A percentile compares a stretch with the other conserved stretches of the same genome.
These are phyloP conservation scores for Cenchrus americanus DNA, from an alignment of 176 grass and related monocot genomes.

Conservation along the genomic window DNA sequence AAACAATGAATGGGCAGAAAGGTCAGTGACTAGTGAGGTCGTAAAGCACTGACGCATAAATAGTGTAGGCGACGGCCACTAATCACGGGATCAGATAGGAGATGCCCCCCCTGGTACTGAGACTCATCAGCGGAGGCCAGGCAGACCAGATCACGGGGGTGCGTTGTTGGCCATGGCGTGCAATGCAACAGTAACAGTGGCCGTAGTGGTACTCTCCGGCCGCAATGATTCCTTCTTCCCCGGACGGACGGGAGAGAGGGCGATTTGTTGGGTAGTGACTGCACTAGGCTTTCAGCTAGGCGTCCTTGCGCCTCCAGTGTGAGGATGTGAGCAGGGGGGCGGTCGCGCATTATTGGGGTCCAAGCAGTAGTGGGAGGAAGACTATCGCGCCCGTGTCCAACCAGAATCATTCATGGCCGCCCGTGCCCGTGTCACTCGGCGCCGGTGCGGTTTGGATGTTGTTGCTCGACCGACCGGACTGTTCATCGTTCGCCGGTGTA, in stretches of 20 bases:
- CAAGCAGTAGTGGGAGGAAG: not conserved
- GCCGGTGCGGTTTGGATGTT: not conserved
- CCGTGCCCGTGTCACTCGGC: not conserved
- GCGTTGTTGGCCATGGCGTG: not conserved
- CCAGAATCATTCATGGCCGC: not conserved
- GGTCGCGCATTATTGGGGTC: constrained; percentile 3
- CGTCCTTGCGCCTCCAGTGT: not conserved
- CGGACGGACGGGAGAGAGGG: not conserved
- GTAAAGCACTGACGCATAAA: no score
- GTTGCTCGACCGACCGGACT: not conserved
- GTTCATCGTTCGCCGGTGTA: not conserved
- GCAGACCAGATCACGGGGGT: no score
- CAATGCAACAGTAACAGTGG: not conserved
- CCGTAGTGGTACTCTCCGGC: not conserved
- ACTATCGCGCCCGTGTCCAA: not conserved
- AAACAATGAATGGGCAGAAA: not conserved
- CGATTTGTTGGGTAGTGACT: constrained; percentile 13
- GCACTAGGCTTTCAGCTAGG: constrained; percentile 12
- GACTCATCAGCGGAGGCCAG: no score
- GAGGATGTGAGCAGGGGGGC: no score
- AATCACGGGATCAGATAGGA: no score
- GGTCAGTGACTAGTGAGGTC: not conserved
- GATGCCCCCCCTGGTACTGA: no score
- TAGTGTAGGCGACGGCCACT: constrained; percentile 3
- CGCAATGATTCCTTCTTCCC: constrained; percentile 17